These are phyloP conservation scores for Pezicula neosporulosa DNA, from an alignment of 2,329 filamentous ascomycete genomes.

Conservation along the genomic window DNA sequence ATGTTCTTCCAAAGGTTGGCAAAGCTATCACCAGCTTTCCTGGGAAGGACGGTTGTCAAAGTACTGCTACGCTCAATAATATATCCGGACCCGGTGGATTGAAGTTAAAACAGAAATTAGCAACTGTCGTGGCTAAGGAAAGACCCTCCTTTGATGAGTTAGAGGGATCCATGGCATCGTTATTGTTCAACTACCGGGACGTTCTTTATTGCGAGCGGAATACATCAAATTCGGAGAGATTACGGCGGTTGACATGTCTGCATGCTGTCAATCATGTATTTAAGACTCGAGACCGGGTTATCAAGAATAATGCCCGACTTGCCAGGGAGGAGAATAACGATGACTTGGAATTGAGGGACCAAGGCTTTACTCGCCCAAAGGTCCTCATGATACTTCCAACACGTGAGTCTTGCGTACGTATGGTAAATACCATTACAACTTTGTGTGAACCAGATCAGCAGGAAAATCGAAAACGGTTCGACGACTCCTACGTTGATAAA, in stretches of 20 bases:
- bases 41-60: slow-evolving; percentile 31
- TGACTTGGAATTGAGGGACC: slow-evolving; percentile 78
- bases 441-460: slow-evolving; percentile 84
- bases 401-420: slow-evolving; percentile 76
- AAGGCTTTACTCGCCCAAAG: slow-evolving; percentile 94
- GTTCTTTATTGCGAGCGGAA: slow-evolving; percentile 73
- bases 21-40: slow-evolving; percentile 47
- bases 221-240: slow-evolving; percentile 59
- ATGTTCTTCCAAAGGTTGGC: slow-evolving; percentile 36
- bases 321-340: slow-evolving; percentile 60
- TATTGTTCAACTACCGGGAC: slow-evolving; percentile 81
- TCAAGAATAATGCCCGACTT: slow-evolving; percentile 87
- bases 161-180: slow-evolving; percentile 63
- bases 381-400: slow-evolving; percentile 89
- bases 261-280: slow-evolving; percentile 91
- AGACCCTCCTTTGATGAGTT: slow-evolving; percentile 55
- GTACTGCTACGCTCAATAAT: slow-evolving; percentile 6
- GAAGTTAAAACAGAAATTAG: slow-evolving; percentile 69
- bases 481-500: slow-evolving; percentile 73
- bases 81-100: slow-evolving; percentile 39
- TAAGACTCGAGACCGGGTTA: slow-evolving; percentile 87
- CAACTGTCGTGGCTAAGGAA: slow-evolving; percentile 48
- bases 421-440: slow-evolving; percentile 72
- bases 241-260: slow-evolving; percentile 72
- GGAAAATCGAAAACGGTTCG: slow-evolving; percentile 90